Evolutionary conservation across 164 flowering plant species (phyloP).

Genomic region (Brasenia schreberi): DNA sequence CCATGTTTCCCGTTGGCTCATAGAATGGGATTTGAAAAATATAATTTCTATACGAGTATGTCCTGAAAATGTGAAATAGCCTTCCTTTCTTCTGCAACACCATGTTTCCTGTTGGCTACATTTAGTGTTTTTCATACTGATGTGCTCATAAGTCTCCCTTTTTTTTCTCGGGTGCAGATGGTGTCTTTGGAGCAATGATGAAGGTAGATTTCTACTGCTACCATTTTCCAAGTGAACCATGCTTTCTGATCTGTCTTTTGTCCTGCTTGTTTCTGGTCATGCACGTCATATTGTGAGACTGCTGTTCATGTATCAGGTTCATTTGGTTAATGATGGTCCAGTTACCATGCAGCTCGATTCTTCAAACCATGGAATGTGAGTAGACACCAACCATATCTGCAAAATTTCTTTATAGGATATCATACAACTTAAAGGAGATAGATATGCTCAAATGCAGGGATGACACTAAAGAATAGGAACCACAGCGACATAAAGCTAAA

Average conservation of each 20-base stretch:
- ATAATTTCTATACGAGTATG: too few species aligned
- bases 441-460: too few species aligned
- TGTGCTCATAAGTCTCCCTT: neutral
- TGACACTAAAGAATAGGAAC: too few species aligned
- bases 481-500: too few species aligned
- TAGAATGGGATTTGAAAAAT: too few species aligned
- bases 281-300: neutral
- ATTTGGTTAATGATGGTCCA: slow-evolving; percentile 89
- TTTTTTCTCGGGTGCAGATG: slow-evolving; percentile 39
- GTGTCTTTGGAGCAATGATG: slow-evolving; percentile 96
- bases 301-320: slow-evolving; percentile 38
- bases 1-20: too few species aligned
- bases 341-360: slow-evolving; percentile 98
- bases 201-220: slow-evolving; percentile 36
- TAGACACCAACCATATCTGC: slow-evolving; percentile 1
- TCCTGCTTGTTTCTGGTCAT: neutral
- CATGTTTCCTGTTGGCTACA: too few species aligned
- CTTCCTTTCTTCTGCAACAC: too few species aligned
- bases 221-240: neutral
- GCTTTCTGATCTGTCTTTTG: neutral
- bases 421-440: too few species aligned
- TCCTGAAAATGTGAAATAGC: too few species aligned
- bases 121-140: too few species aligned
- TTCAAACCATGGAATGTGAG: slow-evolving; percentile 49
- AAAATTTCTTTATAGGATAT: neutral